Conservation (phyloP, 2,329 filamentous ascomycete genomes). For the Mariannaea sp. region DNA sequence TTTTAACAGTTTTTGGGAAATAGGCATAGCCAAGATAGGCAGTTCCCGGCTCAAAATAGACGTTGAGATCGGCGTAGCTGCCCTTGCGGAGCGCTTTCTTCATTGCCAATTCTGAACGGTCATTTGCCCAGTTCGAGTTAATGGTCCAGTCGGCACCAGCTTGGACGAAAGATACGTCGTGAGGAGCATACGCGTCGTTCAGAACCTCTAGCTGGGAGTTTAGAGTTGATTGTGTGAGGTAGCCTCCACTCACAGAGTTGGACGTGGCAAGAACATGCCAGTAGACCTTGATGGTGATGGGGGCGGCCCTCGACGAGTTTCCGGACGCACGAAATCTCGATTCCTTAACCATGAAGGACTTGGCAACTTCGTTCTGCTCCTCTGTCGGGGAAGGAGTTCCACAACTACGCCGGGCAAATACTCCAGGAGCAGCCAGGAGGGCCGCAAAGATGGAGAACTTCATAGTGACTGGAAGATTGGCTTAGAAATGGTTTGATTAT, state of each 20-base stretch:
- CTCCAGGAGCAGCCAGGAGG: slow-evolving; percentile 11
- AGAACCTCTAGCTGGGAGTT: slow-evolving; percentile 49
- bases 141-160: slow-evolving; percentile 50
- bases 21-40: slow-evolving; percentile 49
- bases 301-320: neutral
- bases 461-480: neutral
- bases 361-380: slow-evolving; percentile 9
- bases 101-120: slow-evolving; percentile 48
- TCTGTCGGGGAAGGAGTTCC: slow-evolving; percentile 9
- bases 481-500: neutral
- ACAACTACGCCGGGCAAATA: slow-evolving; percentile 4
- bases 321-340: neutral
- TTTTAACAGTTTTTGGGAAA: slow-evolving; percentile 44
- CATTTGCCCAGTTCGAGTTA: slow-evolving; percentile 53
- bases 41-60: slow-evolving; percentile 40
- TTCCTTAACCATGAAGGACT: slow-evolving; percentile 10
- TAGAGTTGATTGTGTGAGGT: slow-evolving; percentile 26
- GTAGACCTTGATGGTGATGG: slow-evolving; percentile 31
- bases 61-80: slow-evolving; percentile 46
- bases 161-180: slow-evolving; percentile 52
- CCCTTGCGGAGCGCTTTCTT: slow-evolving; percentile 53
- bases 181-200: slow-evolving; percentile 50
- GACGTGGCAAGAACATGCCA: slow-evolving; percentile 34
- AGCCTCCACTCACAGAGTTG: slow-evolving; percentile 24
- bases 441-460: slow-evolving; percentile 5